Percentiles rank a stretch among this genome's conserved stretches.
phyloP scores from a whole-genome alignment of 441 rosid genomes.

The California macrophylla region DNA sequence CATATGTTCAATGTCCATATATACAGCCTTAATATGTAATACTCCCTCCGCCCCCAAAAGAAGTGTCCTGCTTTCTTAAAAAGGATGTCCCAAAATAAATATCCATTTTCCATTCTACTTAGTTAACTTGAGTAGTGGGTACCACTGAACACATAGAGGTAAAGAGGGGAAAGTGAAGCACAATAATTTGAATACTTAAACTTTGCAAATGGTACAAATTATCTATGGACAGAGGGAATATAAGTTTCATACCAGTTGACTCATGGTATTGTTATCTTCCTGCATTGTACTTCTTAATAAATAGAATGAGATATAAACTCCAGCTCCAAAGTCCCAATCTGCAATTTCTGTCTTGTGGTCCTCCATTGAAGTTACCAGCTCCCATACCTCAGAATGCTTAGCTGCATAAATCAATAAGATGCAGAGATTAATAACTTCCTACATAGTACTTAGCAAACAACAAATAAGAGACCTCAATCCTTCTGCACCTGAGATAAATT shows the following conservation, averaged over 20 bases:
- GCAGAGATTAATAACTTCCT: neutral
- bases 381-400: slow-evolving; percentile 68
- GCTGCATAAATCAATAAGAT: slow-evolving; percentile 34
- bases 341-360: slow-evolving; percentile 85
- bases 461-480: neutral
- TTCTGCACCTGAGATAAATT: slow-evolving; percentile 4
- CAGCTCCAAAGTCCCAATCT: slow-evolving; percentile 95
- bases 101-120: neutral
- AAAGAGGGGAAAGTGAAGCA: neutral
- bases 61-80: neutral
- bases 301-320: slow-evolving; percentile 67
- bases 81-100: too few species aligned
- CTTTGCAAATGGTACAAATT: neutral
- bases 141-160: too few species aligned
- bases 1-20: neutral
- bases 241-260: slow-evolving; percentile 44
- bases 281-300: slow-evolving; percentile 50
- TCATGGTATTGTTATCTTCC: slow-evolving; percentile 40
- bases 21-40: neutral
- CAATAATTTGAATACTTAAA: neutral
- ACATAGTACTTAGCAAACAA: neutral
- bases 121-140: neutral
- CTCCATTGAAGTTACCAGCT: slow-evolving; percentile 72
- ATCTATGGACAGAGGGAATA: neutral
- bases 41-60: neutral